These are phyloP conservation scores for Casaregolazyma suthepensis DNA, from an alignment of 1,139 yeast species.

Conservation along the genomic window DNA sequence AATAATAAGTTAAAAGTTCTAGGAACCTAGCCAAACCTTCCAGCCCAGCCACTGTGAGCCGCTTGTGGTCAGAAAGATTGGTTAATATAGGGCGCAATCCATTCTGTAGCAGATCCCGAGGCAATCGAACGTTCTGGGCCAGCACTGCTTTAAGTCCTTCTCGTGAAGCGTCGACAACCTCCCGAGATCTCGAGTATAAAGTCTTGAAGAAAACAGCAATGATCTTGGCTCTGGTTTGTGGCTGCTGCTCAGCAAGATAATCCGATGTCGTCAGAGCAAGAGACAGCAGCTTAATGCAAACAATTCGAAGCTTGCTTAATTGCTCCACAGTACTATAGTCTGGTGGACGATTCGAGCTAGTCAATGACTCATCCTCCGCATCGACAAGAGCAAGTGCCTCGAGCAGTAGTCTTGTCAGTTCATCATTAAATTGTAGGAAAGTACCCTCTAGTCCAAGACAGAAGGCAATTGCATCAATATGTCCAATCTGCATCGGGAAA, in stretches of 20 bases:
- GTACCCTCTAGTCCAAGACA: constrained; percentile 78
- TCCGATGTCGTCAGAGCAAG: constrained; percentile 59
- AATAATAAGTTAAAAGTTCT: constrained; percentile 83
- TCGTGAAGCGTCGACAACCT: constrained; percentile 90
- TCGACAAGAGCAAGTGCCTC: constrained; percentile 94
- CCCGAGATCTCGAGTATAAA: constrained; percentile 75
- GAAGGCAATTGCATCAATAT: constrained; percentile 91
- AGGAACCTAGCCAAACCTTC: constrained; percentile 86
- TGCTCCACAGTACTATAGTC: constrained; percentile 89
- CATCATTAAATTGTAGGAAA: constrained; percentile 82
- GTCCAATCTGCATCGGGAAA: constrained; percentile 97
- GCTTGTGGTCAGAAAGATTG: constrained; percentile 90
- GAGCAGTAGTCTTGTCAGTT: constrained; percentile 69
- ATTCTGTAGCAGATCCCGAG: constrained; percentile 86
- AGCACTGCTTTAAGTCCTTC: constrained; percentile 78
- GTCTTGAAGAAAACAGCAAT: constrained; percentile 94
- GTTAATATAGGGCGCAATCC: constrained; percentile 93
- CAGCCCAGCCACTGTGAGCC: constrained; percentile 80
- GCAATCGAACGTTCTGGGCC: constrained; percentile 80
- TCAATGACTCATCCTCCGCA: constrained; percentile 94
- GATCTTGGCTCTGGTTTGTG: constrained; percentile 77
- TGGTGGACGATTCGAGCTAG: constrained; percentile 75
- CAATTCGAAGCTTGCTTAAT: constrained; percentile 76
- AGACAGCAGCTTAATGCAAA: constrained; percentile 78
- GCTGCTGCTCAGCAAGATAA: constrained; percentile 55